Conservation (phyloP, 208 protist genomes). For the Crithidia fasciculata region DNA sequence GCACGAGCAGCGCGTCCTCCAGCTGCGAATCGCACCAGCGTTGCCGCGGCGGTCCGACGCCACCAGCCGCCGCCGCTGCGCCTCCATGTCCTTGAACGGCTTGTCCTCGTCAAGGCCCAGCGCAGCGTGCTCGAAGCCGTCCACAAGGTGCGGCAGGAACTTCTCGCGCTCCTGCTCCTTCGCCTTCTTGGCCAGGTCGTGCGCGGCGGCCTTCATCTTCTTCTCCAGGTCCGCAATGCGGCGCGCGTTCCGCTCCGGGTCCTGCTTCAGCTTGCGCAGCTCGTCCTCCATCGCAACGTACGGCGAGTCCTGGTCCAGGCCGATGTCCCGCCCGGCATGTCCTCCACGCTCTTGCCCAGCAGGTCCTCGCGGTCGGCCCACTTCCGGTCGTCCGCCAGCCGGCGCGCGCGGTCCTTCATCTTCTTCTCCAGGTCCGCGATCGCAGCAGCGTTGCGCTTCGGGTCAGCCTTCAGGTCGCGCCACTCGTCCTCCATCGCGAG, state of each 20-base stretch:
- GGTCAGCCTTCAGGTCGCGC: constrained; percentile 27
- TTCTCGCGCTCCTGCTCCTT: constrained; percentile 62
- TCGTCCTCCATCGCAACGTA: no score
- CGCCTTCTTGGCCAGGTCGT: constrained; percentile 52
- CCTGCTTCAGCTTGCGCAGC: constrained; percentile 46
- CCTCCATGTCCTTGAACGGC: constrained; percentile 65
- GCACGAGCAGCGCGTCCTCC: constrained; percentile 68
- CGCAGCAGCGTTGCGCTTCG: constrained; percentile 11
- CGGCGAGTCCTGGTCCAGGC: no score
- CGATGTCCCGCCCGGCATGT: no score
- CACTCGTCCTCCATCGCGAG: constrained; percentile 39
- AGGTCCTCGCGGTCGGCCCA: constrained; percentile 28
- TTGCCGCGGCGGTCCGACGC: constrained; percentile 52
- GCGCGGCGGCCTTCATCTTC: constrained; percentile 49
- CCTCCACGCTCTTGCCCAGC: no score
- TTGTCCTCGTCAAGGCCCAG: constrained; percentile 72
- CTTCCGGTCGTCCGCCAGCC: constrained; percentile 42
- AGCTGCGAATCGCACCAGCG: constrained; percentile 54
- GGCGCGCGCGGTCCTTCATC: constrained; percentile 40
- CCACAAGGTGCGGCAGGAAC: constrained; percentile 39
- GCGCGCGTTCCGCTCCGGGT: constrained; percentile 42
- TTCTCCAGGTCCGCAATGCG: constrained; percentile 54
- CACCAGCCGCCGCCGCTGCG: constrained; percentile 53
- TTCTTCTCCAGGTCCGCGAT: constrained; percentile 40
- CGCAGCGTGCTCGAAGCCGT: constrained; percentile 9